Evolutionary conservation across 225 moss, liverwort and hornwort species (phyloP).

Genomic region (Sphagnum contortum): DNA sequence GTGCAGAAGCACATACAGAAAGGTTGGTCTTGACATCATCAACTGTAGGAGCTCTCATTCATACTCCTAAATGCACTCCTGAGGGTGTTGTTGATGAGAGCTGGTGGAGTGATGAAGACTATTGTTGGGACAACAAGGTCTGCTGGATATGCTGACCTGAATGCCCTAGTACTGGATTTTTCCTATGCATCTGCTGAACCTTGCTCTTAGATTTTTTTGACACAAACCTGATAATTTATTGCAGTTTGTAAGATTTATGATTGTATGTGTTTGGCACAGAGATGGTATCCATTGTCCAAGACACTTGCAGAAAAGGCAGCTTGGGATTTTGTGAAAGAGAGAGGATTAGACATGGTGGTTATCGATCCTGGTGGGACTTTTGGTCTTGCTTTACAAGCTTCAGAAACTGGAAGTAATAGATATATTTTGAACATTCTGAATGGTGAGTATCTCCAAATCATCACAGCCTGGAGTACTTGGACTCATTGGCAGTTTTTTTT

Average conservation of each 20-base stretch:
- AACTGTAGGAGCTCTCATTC: slow-evolving; percentile 33
- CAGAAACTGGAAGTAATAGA: slow-evolving; percentile 25
- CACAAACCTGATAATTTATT: no score
- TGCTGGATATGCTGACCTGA: not conserved
- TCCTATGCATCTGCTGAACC: no score
- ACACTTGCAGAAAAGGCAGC: slow-evolving; percentile 34
- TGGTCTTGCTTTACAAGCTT: slow-evolving; percentile 35
- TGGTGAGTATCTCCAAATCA: slow-evolving; percentile 11
- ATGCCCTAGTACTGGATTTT: no score
- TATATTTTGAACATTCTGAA: slow-evolving; percentile 43
- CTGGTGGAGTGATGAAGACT: slow-evolving; percentile 42
- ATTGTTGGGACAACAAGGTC: slow-evolving; percentile 20
- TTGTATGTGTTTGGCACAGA: slow-evolving; percentile 10
- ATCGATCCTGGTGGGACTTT: slow-evolving; percentile 30
- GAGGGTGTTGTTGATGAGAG: slow-evolving; percentile 18
- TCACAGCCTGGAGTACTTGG: no score
- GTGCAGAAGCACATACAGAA: slow-evolving; percentile 25
- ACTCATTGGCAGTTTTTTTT: no score
- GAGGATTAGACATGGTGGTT: slow-evolving; percentile 20
- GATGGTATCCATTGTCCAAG: slow-evolving; percentile 51
- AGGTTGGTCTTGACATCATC: slow-evolving; percentile 45
- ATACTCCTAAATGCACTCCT: slow-evolving; percentile 16
- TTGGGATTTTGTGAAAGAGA: slow-evolving; percentile 45
- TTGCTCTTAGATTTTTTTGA: no score
- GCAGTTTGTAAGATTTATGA: no score